Evolutionary conservation across 148 eudicot species (phyloP).

Genomic region (Suaeda aralocaspica): DNA sequence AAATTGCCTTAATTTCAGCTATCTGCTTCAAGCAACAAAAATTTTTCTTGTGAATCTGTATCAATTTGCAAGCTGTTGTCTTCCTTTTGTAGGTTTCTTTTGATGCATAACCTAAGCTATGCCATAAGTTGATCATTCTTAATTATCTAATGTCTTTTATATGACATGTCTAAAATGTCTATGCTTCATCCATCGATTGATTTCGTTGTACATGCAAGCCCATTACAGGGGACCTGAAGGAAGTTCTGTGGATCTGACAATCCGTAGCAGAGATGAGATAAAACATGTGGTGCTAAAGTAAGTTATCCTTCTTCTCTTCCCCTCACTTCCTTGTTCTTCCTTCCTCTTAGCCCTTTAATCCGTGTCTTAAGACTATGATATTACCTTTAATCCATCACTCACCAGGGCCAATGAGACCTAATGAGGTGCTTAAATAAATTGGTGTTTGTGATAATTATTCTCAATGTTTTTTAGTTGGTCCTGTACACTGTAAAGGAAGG

Average conservation of each 20-base stretch:
- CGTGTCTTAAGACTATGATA: background rate
- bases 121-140: background rate
- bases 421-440: background rate
- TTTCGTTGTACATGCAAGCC: slow-evolving; percentile 21
- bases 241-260: slow-evolving; percentile 65
- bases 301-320: slow-evolving; percentile 2
- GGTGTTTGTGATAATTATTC: background rate
- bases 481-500: background rate
- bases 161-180: background rate
- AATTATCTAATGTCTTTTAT: background rate
- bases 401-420: background rate
- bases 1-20: background rate
- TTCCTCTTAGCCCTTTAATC: background rate
- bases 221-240: slow-evolving; percentile 89
- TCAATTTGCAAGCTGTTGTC: background rate
- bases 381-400: background rate
- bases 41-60: background rate
- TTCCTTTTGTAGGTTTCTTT: background rate
- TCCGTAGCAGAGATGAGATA: slow-evolving; percentile 57
- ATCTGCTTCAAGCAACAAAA: slow-evolving; percentile 1
- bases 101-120: background rate
- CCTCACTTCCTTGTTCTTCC: background rate
- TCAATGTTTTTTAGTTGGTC: background rate
- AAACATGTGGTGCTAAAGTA: slow-evolving; percentile 63
- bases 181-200: slow-evolving; percentile 12